Evolutionary conservation across 2,329 filamentous ascomycete species (phyloP).

Genomic region (Diaporthe citriasiana): DNA sequence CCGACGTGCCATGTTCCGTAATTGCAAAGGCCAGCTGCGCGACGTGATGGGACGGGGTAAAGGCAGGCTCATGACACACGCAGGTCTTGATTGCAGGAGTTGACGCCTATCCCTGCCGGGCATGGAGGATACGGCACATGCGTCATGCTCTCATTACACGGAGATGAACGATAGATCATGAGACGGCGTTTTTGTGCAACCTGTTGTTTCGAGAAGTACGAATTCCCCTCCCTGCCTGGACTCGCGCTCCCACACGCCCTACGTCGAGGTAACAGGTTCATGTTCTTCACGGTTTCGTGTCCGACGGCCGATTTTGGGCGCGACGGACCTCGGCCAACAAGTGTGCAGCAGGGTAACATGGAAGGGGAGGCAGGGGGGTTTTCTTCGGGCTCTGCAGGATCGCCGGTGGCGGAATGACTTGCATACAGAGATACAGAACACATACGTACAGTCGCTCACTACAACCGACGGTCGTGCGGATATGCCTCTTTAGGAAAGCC

Average conservation of each 20-base stretch:
- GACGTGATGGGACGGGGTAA: not conserved
- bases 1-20: not conserved
- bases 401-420: constrained; percentile 34
- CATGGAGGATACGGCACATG: constrained; percentile 35
- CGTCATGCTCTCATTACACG: constrained; percentile 30
- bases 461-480: constrained; percentile 4
- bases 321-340: not conserved
- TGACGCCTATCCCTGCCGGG: constrained; percentile 26
- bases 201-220: constrained; percentile 29
- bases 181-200: constrained; percentile 36
- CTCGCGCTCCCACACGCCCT: not conserved
- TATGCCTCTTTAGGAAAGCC: constrained; percentile 15
- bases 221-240: not conserved
- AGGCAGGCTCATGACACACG: constrained; percentile 22
- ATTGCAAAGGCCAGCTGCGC: not conserved
- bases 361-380: not conserved
- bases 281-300: not conserved
- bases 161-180: constrained; percentile 39
- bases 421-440: constrained; percentile 19
- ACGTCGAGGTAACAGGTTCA: constrained; percentile 10
- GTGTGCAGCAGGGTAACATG: constrained; percentile 2
- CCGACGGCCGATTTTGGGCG: not conserved
- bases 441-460: not conserved
- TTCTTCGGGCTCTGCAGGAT: constrained; percentile 19
- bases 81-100: constrained; percentile 33